phyloP scores from a whole-genome alignment of 257 asterid genomes.

The Petunia secreta region DNA sequence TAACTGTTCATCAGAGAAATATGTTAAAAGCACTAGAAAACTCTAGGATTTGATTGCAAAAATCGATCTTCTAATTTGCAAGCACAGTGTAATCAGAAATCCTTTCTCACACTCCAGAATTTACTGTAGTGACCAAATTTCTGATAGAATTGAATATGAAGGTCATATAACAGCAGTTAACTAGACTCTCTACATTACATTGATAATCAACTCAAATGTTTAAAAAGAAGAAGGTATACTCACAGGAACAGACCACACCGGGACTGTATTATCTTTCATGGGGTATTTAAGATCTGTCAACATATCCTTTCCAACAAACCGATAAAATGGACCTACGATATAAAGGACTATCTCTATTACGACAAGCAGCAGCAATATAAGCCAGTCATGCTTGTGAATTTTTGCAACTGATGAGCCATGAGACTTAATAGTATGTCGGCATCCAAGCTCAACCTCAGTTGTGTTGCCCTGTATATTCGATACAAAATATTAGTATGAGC shows the following conservation, averaged over 20 bases:
- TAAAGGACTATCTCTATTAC: slow-evolving; percentile 52
- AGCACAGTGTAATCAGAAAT: neutral
- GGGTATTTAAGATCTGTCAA: slow-evolving; percentile 80
- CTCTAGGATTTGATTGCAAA: neutral
- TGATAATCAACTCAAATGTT: neutral
- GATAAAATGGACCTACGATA: slow-evolving; percentile 61
- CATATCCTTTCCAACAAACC: slow-evolving; percentile 81
- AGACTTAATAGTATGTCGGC: slow-evolving; percentile 61
- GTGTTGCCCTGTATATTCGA: slow-evolving; percentile 43
- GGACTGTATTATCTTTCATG: slow-evolving; percentile 76
- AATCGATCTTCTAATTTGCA: neutral
- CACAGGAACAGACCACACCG: slow-evolving; percentile 89
- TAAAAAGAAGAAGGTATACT: slow-evolving; percentile 31
- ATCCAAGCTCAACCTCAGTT: slow-evolving; percentile 46
- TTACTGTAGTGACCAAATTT: neutral
- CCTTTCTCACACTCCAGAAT: neutral
- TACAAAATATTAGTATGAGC: neutral
- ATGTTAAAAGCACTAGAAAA: neutral
- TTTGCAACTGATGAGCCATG: slow-evolving; percentile 69
- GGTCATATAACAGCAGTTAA: neutral
- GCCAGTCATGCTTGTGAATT: slow-evolving; percentile 78
- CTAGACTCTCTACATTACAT: neutral
- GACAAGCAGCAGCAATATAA: slow-evolving; percentile 65
- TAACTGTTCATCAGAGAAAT: slow-evolving; percentile 41
- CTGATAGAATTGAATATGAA: neutral